Evolutionary conservation across 768 basidiomycete species (phyloP).

Genomic region (Thelephora ganbajun): DNA sequence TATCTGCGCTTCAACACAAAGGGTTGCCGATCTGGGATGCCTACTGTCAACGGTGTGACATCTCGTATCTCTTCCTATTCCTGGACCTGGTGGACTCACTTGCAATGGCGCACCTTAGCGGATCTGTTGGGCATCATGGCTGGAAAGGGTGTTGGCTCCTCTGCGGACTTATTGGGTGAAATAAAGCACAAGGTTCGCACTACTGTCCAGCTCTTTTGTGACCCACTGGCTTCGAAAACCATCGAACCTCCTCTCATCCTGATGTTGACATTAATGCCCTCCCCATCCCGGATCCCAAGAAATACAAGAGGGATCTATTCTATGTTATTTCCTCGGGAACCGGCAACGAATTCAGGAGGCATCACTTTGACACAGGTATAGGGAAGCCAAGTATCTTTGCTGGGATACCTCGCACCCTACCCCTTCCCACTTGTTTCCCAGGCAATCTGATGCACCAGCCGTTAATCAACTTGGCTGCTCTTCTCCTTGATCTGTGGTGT

Average conservation of each 20-base stretch:
- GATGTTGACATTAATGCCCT: too few species aligned
- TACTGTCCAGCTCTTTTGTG: too few species aligned
- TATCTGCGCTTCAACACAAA: background rate
- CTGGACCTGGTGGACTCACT: constrained; percentile 19
- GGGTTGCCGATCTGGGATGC: background rate
- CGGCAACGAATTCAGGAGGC: background rate
- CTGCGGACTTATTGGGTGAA: constrained; percentile 18
- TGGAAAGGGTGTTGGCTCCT: constrained; percentile 12
- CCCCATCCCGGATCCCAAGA: background rate
- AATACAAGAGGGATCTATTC: constrained; percentile 10
- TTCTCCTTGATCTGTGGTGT: too few species aligned
- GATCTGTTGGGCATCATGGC: constrained; percentile 23
- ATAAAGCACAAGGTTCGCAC: constrained; percentile 14
- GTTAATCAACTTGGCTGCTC: constrained; percentile 8
- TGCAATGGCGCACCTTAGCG: constrained; percentile 19
- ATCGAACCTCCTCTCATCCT: too few species aligned
- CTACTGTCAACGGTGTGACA: background rate
- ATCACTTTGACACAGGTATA: constrained; percentile 1
- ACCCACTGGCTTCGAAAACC: too few species aligned
- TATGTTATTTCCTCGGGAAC: constrained; percentile 7
- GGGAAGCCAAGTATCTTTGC: constrained; percentile 3
- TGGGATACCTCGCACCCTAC: background rate
- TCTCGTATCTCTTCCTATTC: constrained; percentile 6
- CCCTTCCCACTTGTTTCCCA: background rate
- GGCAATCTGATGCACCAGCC: background rate